Evolutionary conservation across 2,329 filamentous ascomycete genomes (phyloP).

Genomic region (Aspergillus ibericus): DNA sequence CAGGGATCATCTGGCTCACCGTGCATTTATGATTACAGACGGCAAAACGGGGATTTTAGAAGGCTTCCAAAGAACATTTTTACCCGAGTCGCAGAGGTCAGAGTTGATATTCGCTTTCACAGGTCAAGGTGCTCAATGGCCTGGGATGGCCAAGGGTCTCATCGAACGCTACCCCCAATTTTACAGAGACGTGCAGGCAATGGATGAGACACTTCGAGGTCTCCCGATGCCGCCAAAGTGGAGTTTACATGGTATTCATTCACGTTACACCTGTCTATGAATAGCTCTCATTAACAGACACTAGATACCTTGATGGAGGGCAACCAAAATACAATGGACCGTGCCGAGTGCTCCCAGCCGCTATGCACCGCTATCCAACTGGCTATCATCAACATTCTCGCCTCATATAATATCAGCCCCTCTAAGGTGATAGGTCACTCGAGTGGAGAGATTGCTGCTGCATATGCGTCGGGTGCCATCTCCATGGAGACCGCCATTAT

Average conservation of each 20-base stretch:
- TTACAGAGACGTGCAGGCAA: slow-evolving; percentile 5
- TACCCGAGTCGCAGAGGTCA: not conserved
- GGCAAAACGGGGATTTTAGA: not conserved
- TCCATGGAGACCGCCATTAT: slow-evolving; percentile 18
- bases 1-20: slow-evolving; percentile 11
- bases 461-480: slow-evolving; percentile 32
- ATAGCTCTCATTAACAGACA: too few relatives aligned
- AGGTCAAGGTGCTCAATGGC: slow-evolving; percentile 36
- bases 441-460: slow-evolving; percentile 39
- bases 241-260: not conserved
- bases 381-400: slow-evolving; percentile 31
- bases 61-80: not conserved
- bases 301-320: not conserved
- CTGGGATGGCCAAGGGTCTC: slow-evolving; percentile 23
- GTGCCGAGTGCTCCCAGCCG: slow-evolving; percentile 31
- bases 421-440: slow-evolving; percentile 34
- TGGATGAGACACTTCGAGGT: not conserved
- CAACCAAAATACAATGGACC: slow-evolving; percentile 15
- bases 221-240: not conserved
- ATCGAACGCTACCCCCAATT: slow-evolving; percentile 19
- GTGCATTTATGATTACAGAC: slow-evolving; percentile 5
- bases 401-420: slow-evolving; percentile 24
- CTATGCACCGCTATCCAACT: slow-evolving; percentile 37
- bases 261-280: not conserved
- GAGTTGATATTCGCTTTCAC: slow-evolving; percentile 28